Percentiles rank a stretch among this genome's conserved stretches.
Evolutionary conservation across 208 protist genomes (phyloP).

Genomic region (Leishmania tarentolae): DNA sequence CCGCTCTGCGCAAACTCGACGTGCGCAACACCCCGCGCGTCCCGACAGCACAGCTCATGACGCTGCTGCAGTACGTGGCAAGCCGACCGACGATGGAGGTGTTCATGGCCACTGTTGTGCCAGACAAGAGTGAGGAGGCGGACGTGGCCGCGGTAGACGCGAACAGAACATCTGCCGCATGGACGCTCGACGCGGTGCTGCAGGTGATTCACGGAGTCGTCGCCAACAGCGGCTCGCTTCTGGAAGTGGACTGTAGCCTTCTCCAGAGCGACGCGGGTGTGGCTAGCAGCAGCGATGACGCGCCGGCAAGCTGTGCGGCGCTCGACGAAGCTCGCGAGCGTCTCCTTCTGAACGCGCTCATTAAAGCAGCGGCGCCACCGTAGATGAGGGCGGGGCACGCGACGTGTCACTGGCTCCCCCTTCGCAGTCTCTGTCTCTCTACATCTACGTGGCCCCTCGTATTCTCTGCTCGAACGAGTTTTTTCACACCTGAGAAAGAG

Average conservation of each 20-base stretch:
- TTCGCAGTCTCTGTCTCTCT: not conserved
- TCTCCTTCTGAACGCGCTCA: conserved; percentile 58
- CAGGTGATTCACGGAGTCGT: conserved; percentile 36
- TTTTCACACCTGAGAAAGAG: not conserved
- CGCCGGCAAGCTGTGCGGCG: conserved; percentile 1
- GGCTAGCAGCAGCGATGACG: conserved; percentile 14
- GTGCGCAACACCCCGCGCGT: conserved; percentile 38
- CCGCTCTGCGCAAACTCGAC: conserved; percentile 21
- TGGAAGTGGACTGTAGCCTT: conserved; percentile 43
- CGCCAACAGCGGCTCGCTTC: conserved; percentile 35
- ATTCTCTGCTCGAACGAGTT: not conserved
- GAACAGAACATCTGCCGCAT: not conserved
- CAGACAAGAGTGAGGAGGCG: conserved; percentile 6
- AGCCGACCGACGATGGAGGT: conserved; percentile 42
- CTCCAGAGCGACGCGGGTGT: conserved; percentile 13
- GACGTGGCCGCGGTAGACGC: not conserved
- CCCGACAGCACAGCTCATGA: conserved; percentile 47
- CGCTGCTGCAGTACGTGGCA: conserved; percentile 36
- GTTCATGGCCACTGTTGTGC: conserved; percentile 30
- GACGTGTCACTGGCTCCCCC: not conserved
- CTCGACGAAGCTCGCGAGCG: conserved; percentile 37
- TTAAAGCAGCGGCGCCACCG: conserved; percentile 3
- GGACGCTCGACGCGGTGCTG: conserved; percentile 25
- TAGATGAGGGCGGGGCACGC: not conserved
- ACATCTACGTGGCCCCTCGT: not conserved